phyloP scores from a whole-genome alignment of 176 grass and related monocot species.

The Zoysia pacifica region DNA sequence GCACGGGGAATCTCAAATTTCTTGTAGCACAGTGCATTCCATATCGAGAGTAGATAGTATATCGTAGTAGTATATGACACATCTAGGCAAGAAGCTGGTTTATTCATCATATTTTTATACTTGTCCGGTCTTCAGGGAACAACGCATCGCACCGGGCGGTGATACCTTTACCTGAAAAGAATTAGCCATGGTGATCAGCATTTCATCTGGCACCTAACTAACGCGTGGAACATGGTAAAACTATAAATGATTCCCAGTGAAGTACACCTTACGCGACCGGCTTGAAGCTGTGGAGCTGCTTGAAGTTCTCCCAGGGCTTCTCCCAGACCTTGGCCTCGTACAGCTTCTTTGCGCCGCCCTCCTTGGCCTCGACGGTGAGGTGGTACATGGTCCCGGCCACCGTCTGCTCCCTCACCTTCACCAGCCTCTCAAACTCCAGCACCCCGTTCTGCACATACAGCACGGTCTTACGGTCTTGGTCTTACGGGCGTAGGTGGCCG shows the following conservation, averaged over 20 bases:
- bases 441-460: slow-evolving; percentile 41
- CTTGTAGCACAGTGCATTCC: not conserved
- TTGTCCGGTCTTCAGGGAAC: not conserved
- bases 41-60: not conserved
- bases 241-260: too few species aligned
- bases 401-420: slow-evolving; percentile 62
- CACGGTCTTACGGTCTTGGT: slow-evolving; percentile 35
- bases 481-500: too few species aligned
- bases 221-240: not conserved
- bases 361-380: slow-evolving; percentile 68
- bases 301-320: slow-evolving; percentile 64
- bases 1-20: not conserved
- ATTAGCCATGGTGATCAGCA: not conserved
- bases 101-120: slow-evolving; percentile 26
- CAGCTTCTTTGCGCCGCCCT: slow-evolving; percentile 48
- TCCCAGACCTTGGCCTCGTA: slow-evolving; percentile 68
- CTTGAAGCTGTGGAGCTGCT: slow-evolving; percentile 66
- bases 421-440: slow-evolving; percentile 62
- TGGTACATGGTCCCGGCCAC: slow-evolving; percentile 62
- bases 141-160: slow-evolving; percentile 19
- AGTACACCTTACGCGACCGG: not conserved
- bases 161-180: slow-evolving; percentile 21
- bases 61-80: not conserved
- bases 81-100: slow-evolving; percentile 8
- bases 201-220: not conserved